A percentile compares a stretch with the other conserved stretches of the same genome.
These are phyloP conservation scores for Zelopaecilomyces penicillatus DNA, from an alignment of 2,329 filamentous ascomycete genomes.

Conservation along the genomic window DNA sequence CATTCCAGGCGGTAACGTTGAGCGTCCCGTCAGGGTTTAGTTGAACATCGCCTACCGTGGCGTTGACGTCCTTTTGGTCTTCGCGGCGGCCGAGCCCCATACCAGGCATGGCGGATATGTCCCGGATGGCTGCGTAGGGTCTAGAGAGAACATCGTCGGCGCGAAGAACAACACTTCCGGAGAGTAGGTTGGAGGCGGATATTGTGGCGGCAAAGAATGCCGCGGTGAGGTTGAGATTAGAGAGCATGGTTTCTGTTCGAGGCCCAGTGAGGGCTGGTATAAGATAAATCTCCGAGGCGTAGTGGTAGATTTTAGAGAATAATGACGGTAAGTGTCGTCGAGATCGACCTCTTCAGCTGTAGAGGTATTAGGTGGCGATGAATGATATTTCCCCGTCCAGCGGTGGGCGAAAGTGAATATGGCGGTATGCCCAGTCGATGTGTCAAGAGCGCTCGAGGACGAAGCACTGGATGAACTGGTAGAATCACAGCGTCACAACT, in stretches of 20 bases:
- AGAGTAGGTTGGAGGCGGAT: slow-evolving; percentile 10
- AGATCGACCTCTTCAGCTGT: too few relatives aligned
- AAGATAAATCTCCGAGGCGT: too few relatives aligned
- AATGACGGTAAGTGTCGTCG: too few relatives aligned
- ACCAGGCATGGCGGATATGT: slow-evolving; percentile 6
- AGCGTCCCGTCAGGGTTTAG: slow-evolving; percentile 36
- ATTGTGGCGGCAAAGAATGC: slow-evolving; percentile 3
- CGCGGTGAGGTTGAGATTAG: slow-evolving; percentile 3
- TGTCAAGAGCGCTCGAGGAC: too few relatives aligned
- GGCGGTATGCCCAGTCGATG: too few relatives aligned
- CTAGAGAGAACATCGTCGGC: slow-evolving; percentile 22
- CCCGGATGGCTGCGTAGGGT: slow-evolving; percentile 18
- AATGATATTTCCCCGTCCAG: slow-evolving; percentile 2
- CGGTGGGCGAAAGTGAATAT: neutral
- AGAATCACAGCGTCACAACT: too few relatives aligned
- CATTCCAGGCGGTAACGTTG: slow-evolving; percentile 50
- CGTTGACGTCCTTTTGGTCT: slow-evolving; percentile 10
- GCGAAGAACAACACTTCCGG: slow-evolving; percentile 15
- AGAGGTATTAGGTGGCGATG: too few relatives aligned
- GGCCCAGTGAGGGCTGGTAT: too few relatives aligned
- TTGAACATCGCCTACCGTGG: slow-evolving; percentile 19
- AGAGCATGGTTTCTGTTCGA: slow-evolving; percentile 1
- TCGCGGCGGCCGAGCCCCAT: neutral
- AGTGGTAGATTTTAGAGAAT: too few relatives aligned
- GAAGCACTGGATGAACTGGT: too few relatives aligned